Percentiles rank a stretch among this genome's conserved stretches.
phyloP scores from a whole-genome alignment of 2,329 filamentous ascomycete genomes.

The Fusarium proliferatum region DNA sequence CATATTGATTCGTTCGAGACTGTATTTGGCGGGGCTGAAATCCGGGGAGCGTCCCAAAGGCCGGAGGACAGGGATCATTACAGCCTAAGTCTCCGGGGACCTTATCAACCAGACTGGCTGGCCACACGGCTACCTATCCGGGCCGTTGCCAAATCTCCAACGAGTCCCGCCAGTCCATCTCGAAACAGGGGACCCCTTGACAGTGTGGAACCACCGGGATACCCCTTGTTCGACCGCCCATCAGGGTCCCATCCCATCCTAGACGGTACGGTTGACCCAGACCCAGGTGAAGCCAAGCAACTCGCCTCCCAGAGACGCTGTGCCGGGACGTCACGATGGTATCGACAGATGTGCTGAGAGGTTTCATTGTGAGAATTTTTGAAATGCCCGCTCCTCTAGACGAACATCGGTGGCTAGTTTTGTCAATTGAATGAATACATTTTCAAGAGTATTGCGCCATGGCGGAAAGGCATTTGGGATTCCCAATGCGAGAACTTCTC shows the following conservation, averaged over 20 bases:
- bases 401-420: background rate
- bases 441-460: background rate
- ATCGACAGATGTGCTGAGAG: constrained; percentile 26
- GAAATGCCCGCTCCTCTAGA: constrained; percentile 17
- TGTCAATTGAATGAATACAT: background rate
- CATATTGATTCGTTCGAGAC: constrained; percentile 33
- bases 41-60: constrained; percentile 48
- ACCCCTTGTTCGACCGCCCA: constrained; percentile 32
- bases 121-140: constrained; percentile 52
- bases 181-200: constrained; percentile 29
- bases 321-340: constrained; percentile 43
- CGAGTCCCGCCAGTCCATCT: constrained; percentile 34
- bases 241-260: constrained; percentile 41
- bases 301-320: constrained; percentile 41
- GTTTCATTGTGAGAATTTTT: constrained; percentile 30
- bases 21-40: constrained; percentile 45
- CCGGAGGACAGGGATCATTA: constrained; percentile 43
- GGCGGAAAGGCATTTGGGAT: background rate
- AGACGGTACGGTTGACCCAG: constrained; percentile 1
- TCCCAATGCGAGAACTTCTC: constrained; percentile 11
- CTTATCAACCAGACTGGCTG: constrained; percentile 46
- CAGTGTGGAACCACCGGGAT: background rate
- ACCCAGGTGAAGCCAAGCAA: constrained; percentile 40
- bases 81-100: constrained; percentile 44
- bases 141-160: constrained; percentile 49